phyloP scores from a whole-genome alignment of 1,284 basidiomycete species.

The Cronartium quercuum region DNA sequence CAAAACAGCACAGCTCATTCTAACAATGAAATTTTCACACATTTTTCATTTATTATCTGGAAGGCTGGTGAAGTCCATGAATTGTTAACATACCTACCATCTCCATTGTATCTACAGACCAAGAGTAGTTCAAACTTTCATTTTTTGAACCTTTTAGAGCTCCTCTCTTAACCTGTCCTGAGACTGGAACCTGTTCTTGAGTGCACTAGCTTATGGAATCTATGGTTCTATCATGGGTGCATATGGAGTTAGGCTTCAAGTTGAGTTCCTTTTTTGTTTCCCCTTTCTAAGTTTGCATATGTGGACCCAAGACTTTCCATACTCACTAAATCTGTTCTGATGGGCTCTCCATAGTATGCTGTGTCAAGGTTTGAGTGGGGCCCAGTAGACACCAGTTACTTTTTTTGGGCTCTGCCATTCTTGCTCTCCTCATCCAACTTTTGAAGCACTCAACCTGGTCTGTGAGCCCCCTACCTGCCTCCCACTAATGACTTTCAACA shows the following conservation, averaged over 20 bases:
- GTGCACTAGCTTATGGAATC: not conserved
- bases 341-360: not conserved
- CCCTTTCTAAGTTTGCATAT: too few species aligned
- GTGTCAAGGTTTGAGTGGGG: slow-evolving; percentile 41
- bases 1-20: too few species aligned
- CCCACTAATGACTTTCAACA: not conserved
- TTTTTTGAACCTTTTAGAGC: too few species aligned
- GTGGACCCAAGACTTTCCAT: too few species aligned
- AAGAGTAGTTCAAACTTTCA: too few species aligned
- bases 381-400: slow-evolving; percentile 40
- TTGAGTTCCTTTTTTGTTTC: not conserved
- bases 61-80: too few species aligned
- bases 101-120: too few species aligned
- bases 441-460: not conserved
- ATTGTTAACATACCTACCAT: too few species aligned
- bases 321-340: not conserved
- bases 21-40: too few species aligned
- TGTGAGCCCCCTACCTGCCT: not conserved
- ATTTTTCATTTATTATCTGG: too few species aligned
- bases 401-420: slow-evolving; percentile 41
- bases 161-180: too few species aligned
- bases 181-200: not conserved
- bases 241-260: not conserved
- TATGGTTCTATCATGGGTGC: not conserved
- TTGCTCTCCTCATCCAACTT: slow-evolving; percentile 41